Evolutionary conservation across 331 rosid genomes (phyloP).

Genomic region (Telfairia occidentalis): DNA sequence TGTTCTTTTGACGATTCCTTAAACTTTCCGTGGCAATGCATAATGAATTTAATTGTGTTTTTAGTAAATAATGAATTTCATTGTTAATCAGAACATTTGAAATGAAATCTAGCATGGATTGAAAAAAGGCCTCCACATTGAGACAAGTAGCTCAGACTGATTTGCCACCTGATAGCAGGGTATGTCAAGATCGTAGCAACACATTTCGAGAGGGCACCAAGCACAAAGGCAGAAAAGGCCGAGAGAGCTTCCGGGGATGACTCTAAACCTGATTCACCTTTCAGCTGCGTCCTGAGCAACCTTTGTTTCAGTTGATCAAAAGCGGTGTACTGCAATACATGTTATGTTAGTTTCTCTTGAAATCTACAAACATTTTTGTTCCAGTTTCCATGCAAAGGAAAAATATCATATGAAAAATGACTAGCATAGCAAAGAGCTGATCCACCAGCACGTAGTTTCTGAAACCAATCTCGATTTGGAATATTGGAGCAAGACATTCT

Average conservation of each 20-base stretch:
- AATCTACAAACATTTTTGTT: background rate
- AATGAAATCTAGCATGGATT: background rate
- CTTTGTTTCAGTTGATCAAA: slow-evolving; percentile 84
- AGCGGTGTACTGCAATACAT: slow-evolving; percentile 56
- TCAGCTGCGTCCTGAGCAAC: slow-evolving; percentile 34
- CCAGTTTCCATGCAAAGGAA: background rate
- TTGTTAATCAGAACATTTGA: background rate
- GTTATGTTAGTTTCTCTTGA: background rate
- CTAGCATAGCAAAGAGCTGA: background rate
- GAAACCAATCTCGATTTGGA: background rate
- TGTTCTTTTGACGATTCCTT: background rate
- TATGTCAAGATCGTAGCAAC: slow-evolving; percentile 84
- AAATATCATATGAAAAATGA: background rate
- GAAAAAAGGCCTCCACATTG: background rate
- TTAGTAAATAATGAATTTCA: background rate
- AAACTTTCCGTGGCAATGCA: background rate
- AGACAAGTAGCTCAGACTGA: background rate
- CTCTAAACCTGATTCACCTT: slow-evolving; percentile 30
- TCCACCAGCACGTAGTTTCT: background rate
- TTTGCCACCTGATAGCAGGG: slow-evolving; percentile 85
- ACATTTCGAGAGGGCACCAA: slow-evolving; percentile 90
- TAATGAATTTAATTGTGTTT: background rate
- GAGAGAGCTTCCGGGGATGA: slow-evolving; percentile 76
- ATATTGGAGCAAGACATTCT: background rate
- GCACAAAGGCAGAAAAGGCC: slow-evolving; percentile 64